Conservation (phyloP, 1,284 basidiomycete genomes). For the Anthracocystis setariae region DNA sequence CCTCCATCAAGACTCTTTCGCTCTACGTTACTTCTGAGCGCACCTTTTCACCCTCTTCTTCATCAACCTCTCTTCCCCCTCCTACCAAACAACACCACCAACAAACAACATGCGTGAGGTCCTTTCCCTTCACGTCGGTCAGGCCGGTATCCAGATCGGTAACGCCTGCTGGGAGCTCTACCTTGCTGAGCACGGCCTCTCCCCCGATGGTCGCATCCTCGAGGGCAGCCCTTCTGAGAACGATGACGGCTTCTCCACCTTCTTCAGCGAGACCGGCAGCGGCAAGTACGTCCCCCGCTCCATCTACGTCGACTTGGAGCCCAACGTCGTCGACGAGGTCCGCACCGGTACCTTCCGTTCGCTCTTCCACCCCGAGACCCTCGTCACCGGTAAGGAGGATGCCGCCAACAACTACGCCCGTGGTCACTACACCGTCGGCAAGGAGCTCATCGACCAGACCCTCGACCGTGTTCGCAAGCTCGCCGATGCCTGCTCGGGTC, state of each 20-base stretch:
- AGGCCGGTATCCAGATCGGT: constrained; percentile 85
- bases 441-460: constrained; percentile 81
- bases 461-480: constrained; percentile 96
- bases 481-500: constrained; percentile 95
- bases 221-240: constrained; percentile 77
- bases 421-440: constrained; percentile 89
- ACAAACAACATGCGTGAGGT: constrained; percentile 71
- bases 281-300: constrained; percentile 92
- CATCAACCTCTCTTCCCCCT: constrained; percentile 9
- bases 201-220: constrained; percentile 66
- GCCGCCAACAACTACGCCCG: constrained; percentile 94
- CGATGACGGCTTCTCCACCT: constrained; percentile 95
- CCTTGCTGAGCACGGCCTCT: constrained; percentile 94
- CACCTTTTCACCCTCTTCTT: constrained; percentile 13
- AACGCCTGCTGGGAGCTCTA: constrained; percentile 83
- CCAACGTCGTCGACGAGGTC: constrained; percentile 95
- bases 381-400: constrained; percentile 99
- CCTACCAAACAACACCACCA: constrained; percentile 16
- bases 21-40: constrained; percentile 66
- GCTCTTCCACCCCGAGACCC: constrained; percentile 98
- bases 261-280: constrained; percentile 70
- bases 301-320: constrained; percentile 94
- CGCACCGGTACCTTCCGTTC: constrained; percentile 91
- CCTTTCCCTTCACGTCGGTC: constrained; percentile 92
- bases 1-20: constrained; percentile 46